Evolutionary conservation across 2,329 filamentous ascomycete species (phyloP).

Genomic region (Penicillium sp.): DNA sequence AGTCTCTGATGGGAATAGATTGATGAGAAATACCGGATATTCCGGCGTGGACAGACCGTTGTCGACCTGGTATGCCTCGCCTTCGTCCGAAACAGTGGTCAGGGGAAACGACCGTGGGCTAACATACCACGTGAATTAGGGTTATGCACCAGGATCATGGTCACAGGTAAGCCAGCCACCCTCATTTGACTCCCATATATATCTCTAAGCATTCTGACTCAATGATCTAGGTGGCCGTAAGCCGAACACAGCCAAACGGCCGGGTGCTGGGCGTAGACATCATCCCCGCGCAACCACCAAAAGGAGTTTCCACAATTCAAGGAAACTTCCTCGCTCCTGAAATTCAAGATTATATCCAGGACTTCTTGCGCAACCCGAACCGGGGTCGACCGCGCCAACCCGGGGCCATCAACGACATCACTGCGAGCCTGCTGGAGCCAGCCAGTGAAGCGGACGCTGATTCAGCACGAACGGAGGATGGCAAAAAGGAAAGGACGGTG

Average conservation of each 20-base stretch:
- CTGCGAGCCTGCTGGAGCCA: constrained; percentile 14
- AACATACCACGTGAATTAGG: constrained; percentile 30
- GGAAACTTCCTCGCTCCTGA: constrained; percentile 81
- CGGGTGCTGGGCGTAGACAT: constrained; percentile 90
- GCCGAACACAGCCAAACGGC: constrained; percentile 73
- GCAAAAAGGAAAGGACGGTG: constrained; percentile 60
- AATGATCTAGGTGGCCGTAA: constrained; percentile 69
- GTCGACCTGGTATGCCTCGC: constrained; percentile 72
- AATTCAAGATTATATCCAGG: constrained; percentile 75
- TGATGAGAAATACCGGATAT: constrained; percentile 77
- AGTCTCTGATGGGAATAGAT: constrained; percentile 56
- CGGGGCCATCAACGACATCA: constrained; percentile 3
- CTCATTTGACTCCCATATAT: not conserved
- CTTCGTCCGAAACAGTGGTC: not conserved
- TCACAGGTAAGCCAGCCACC: constrained; percentile 50
- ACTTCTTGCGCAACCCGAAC: constrained; percentile 69
- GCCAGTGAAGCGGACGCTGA: not conserved
- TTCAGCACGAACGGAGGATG: not conserved
- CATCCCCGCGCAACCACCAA: constrained; percentile 86
- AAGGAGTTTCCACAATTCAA: constrained; percentile 90
- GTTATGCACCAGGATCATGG: constrained; percentile 61
- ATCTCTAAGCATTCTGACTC: constrained; percentile 9
- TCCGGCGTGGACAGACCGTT: constrained; percentile 78
- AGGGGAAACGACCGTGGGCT: not conserved
- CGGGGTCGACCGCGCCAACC: constrained; percentile 54